Percentiles rank a stretch among this genome's conserved stretches.
Evolutionary conservation across 2,329 filamentous ascomycete genomes (phyloP).

Genomic region (Colletotrichum scovillei): DNA sequence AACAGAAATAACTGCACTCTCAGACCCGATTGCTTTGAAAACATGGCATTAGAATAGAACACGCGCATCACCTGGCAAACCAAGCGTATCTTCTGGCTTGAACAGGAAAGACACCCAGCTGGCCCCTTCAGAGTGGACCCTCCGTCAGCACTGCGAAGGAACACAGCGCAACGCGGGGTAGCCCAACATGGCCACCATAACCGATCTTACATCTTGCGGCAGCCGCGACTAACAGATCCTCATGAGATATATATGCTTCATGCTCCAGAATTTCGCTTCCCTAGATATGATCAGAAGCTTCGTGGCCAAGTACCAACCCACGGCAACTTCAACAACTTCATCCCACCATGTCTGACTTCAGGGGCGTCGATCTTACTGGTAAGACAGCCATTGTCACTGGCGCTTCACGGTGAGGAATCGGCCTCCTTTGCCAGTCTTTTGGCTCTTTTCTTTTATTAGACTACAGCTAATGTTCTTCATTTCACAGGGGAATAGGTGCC

Average conservation of each 20-base stretch:
- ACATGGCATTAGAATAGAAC: background rate
- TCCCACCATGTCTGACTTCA: slow-evolving; percentile 29
- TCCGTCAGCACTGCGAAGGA: background rate
- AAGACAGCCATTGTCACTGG: slow-evolving; percentile 33
- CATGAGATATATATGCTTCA: too few species aligned
- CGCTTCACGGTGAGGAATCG: slow-evolving; percentile 30
- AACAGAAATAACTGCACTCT: too few species aligned
- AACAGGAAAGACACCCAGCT: background rate
- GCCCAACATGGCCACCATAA: background rate
- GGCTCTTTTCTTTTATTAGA: background rate
- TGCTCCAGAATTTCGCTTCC: background rate
- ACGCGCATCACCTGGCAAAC: background rate
- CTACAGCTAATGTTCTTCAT: background rate
- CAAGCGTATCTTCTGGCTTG: background rate
- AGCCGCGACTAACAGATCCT: background rate
- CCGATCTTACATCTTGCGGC: background rate
- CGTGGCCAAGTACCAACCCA: too few species aligned
- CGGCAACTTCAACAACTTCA: background rate
- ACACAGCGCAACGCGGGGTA: background rate
- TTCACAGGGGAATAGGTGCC: slow-evolving; percentile 59
- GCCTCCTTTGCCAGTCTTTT: background rate
- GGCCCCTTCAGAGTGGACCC: background rate
- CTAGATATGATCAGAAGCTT: background rate
- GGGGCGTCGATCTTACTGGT: slow-evolving; percentile 39
- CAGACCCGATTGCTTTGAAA: background rate